Base-by-base conservation (phyloP, 2,329 filamentous ascomycete genomes). In the Pseudogymnoascus sp. region DNA sequence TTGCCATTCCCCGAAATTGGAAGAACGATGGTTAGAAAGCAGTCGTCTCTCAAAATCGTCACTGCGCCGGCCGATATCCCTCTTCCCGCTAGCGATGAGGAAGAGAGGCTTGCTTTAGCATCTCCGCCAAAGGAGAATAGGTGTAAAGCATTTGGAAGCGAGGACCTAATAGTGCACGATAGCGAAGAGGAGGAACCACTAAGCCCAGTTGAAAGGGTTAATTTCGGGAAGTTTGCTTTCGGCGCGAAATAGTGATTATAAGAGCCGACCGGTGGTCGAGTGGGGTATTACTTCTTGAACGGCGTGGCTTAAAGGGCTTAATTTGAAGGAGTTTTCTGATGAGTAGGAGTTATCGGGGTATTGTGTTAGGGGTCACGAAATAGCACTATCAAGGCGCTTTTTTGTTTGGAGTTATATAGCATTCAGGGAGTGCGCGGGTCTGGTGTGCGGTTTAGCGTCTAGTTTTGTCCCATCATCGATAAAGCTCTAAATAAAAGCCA, bases 101-200 rank as follows among this genome's bases (percentile, higher is more conserved):
- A 33, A 2, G 67, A 70, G 61, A 69, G 61, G 33, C 62, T 64
- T 4, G 61, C 66, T 35, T 59, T 69, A 36, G 62, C 60, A 45
- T 55, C 36, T 36, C 45, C 71, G 6, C 67, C 72, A 7, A 55
- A 55, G 29, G 48, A 55, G 29, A 55, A 55, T 55, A 33, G 6
- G 27, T 18, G 48, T 15, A 55, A 55, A 5, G 29, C 48, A 4
- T 55, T 55, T 48, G 80, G 80, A 2, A 82, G 80, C 63, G 80
- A 83, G 66, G 80, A 83, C 65, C 67, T 77, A 37, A 77, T 83
- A 18, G 69, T 81, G 39, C 79, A 78, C 18, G 75, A 79, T 62
- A 82, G 78, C 59, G 80, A 82, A 42, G 78, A 65, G 40, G 71
- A 72, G 6, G 70, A 71, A 12, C 42, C 61, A 9, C 59, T 70